These are phyloP conservation scores for Colletotrichum lentis DNA, from an alignment of 2,329 filamentous ascomycete genomes.

Conservation along the genomic window DNA sequence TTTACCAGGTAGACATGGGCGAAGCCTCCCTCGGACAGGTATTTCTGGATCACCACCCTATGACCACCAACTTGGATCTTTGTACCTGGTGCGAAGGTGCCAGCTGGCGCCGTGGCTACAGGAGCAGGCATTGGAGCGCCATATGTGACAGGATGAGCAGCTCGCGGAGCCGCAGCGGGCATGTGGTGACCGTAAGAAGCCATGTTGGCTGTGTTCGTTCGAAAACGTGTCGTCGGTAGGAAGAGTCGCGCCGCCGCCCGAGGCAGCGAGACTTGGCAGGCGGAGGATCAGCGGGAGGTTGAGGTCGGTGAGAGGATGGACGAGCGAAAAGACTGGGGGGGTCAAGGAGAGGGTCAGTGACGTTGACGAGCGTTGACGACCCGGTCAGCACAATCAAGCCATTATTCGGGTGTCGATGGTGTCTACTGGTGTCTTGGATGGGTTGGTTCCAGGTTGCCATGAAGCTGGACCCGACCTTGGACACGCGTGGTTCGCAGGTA, in stretches of 20 bases:
- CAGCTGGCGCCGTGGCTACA: constrained; percentile 65
- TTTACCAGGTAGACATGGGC: constrained; percentile 98
- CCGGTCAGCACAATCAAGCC: constrained; percentile 27
- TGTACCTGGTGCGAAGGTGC: constrained; percentile 91
- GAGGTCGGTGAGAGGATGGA: constrained; percentile 24
- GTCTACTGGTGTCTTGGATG: constrained; percentile 29
- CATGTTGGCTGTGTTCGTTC: constrained; percentile 18
- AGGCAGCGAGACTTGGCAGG: constrained; percentile 16
- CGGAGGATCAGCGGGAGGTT: constrained; percentile 23
- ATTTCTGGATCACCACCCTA: constrained; percentile 93
- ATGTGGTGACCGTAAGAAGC: constrained; percentile 37
- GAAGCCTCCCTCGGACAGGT: constrained; percentile 97
- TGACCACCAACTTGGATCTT: constrained; percentile 97
- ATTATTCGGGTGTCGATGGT: constrained; percentile 32
- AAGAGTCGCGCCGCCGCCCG: constrained; percentile 13
- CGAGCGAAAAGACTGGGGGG: constrained; percentile 10
- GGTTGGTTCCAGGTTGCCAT: constrained; percentile 33
- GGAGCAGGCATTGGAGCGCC: constrained; percentile 53
- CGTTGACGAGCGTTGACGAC: constrained; percentile 35
- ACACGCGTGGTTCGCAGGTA: constrained; percentile 25
- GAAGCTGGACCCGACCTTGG: constrained; percentile 31
- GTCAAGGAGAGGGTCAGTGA: constrained; percentile 12
- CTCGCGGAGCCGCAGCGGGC: constrained; percentile 35
- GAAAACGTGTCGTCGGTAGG: constrained; percentile 8
- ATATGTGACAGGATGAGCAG: constrained; percentile 54